Evolutionary conservation across 1,284 basidiomycete genomes (phyloP).

Genomic region (Pascua sp.): DNA sequence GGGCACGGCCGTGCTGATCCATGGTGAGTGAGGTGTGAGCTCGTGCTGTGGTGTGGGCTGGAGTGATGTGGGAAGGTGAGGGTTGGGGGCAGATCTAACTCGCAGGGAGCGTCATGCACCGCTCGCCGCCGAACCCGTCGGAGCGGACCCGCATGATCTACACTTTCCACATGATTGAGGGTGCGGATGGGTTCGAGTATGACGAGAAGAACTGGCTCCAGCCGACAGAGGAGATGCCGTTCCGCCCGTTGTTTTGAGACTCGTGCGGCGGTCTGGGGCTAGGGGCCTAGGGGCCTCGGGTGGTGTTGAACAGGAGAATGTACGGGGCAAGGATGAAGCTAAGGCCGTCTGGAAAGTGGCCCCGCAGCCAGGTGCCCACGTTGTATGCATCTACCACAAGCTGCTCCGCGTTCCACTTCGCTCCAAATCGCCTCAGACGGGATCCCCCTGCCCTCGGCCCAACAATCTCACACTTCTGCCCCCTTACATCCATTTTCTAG

Average conservation of each 20-base stretch:
- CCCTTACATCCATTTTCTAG: background rate
- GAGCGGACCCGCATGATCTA: slow-evolving; percentile 76
- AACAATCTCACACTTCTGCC: background rate
- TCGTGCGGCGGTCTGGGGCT: background rate
- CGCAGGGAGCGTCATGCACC: slow-evolving; percentile 75
- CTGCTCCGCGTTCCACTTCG: too few species aligned
- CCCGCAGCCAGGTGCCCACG: too few species aligned
- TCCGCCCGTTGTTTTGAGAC: slow-evolving; percentile 41
- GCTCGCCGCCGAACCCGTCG: slow-evolving; percentile 72
- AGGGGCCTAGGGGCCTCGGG: too few species aligned
- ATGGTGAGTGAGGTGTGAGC: slow-evolving; percentile 48
- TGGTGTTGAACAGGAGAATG: too few species aligned
- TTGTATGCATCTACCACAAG: too few species aligned
- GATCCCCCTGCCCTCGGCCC: too few species aligned
- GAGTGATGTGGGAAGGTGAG: background rate
- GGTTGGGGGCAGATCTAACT: slow-evolving; percentile 1
- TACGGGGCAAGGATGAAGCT: too few species aligned
- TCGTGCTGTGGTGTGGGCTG: background rate
- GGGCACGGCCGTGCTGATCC: slow-evolving; percentile 80
- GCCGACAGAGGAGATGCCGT: slow-evolving; percentile 74
- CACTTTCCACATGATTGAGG: slow-evolving; percentile 75
- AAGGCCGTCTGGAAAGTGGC: too few species aligned
- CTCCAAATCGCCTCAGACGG: too few species aligned
- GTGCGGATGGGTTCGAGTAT: slow-evolving; percentile 38
- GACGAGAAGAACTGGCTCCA: slow-evolving; percentile 59